Percentiles rank a stretch among this genome's conserved stretches.
These are phyloP conservation scores for Aspergillus saccharolyticus DNA, from an alignment of 495 filamentous ascomycete species.

Conservation along the genomic window DNA sequence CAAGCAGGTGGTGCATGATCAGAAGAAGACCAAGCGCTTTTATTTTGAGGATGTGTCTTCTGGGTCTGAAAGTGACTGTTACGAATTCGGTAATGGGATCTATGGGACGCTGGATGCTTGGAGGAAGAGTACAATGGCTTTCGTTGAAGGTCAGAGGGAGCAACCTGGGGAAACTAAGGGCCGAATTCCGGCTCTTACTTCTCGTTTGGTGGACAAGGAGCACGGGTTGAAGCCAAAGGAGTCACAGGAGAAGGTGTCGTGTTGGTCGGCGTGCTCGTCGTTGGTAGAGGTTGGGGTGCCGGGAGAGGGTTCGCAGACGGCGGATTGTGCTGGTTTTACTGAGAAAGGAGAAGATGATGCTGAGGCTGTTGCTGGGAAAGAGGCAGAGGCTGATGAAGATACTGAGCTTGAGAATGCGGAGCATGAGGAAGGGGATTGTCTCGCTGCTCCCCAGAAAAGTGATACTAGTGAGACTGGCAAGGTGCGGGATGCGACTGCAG, in stretches of 20 bases:
- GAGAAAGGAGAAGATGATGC: background rate
- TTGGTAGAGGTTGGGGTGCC: background rate
- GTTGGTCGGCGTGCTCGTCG: background rate
- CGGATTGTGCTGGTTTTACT: too few species aligned
- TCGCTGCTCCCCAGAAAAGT: too few species aligned
- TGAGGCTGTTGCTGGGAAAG: background rate
- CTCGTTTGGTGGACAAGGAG: background rate
- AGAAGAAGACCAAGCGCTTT: too few species aligned
- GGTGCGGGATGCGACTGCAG: too few species aligned
- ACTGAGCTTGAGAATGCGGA: too few species aligned
- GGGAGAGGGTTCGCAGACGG: background rate
- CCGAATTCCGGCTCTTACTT: background rate
- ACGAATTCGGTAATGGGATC: background rate
- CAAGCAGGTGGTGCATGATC: too few species aligned
- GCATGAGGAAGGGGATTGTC: too few species aligned
- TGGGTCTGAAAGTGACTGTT: too few species aligned
- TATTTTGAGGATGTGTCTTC: too few species aligned
- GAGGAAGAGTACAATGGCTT: background rate
- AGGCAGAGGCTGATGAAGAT: too few species aligned
- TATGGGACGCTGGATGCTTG: background rate
- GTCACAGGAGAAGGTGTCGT: background rate
- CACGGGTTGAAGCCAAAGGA: background rate
- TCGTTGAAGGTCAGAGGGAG: background rate
- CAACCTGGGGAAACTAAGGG: background rate
- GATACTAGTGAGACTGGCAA: too few species aligned